phyloP scores from a whole-genome alignment of 1,284 basidiomycete genomes.

The Microbotryomycetes sp. region DNA sequence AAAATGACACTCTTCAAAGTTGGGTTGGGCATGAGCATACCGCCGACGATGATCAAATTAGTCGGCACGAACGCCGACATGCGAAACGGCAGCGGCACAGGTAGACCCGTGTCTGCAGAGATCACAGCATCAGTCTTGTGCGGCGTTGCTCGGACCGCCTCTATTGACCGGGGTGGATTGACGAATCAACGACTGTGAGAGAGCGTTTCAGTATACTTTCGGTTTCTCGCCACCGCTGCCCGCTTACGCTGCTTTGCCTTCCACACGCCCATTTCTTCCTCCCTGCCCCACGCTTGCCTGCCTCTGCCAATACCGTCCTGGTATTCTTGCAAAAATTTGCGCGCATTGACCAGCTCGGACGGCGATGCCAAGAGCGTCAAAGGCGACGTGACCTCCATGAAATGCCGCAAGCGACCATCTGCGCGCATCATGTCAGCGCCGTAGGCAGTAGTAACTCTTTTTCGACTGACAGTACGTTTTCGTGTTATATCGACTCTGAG shows the following conservation, averaged over 20 bases:
- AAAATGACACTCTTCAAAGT: constrained; percentile 40
- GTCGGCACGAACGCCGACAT: constrained; percentile 51
- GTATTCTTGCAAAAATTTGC: constrained; percentile 39
- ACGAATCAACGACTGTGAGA: constrained; percentile 35
- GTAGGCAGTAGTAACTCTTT: not conserved
- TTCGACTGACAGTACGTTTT: constrained; percentile 28
- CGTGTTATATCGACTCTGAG: constrained; percentile 25
- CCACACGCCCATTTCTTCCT: constrained; percentile 39
- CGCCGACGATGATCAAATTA: constrained; percentile 45
- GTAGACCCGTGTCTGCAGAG: constrained; percentile 45
- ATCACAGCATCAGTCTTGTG: not conserved
- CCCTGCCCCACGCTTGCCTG: constrained; percentile 39
- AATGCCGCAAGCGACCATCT: constrained; percentile 47
- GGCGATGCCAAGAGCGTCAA: constrained; percentile 47
- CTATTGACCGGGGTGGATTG: constrained; percentile 31
- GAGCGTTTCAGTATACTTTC: too few relatives aligned
- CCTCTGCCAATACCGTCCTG: constrained; percentile 39
- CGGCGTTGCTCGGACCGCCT: not conserved
- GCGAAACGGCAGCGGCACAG: constrained; percentile 48
- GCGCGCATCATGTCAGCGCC: not conserved
- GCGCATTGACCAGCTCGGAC: constrained; percentile 41
- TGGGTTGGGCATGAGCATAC: constrained; percentile 38
- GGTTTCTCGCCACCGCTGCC: too few relatives aligned
- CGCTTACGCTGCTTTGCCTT: constrained; percentile 45
- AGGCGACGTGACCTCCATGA: constrained; percentile 49